These are phyloP conservation scores for Blastomyces percursus DNA, from an alignment of 2,329 filamentous ascomycete species.

Conservation along the genomic window DNA sequence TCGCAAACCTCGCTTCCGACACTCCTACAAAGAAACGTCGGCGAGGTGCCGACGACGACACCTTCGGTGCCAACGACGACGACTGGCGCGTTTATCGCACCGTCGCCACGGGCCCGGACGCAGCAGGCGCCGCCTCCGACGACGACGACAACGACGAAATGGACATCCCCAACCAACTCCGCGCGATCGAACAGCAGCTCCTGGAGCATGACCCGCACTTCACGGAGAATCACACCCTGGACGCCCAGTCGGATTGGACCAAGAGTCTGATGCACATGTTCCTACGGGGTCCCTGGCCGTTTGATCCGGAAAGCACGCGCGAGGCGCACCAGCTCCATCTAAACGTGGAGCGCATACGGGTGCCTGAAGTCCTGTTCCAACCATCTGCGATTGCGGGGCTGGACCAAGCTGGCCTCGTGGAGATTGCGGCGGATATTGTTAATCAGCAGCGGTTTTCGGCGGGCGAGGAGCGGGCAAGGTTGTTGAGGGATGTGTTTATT, in stretches of 20 bases:
- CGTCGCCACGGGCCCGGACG: conserved; percentile 58
- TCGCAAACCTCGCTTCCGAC: conserved; percentile 90
- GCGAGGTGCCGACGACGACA: conserved; percentile 73
- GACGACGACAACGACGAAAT: conserved; percentile 71
- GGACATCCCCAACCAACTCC: conserved; percentile 63
- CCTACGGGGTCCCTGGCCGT: conserved; percentile 74
- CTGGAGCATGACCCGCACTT: conserved; percentile 80
- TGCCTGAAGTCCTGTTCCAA: conserved; percentile 87
- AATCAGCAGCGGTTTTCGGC: conserved; percentile 67
- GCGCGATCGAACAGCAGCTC: conserved; percentile 70
- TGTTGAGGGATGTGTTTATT: conserved; percentile 79
- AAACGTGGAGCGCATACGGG: conserved; percentile 90
- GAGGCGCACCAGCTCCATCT: conserved; percentile 84
- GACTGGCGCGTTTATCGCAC: conserved; percentile 97
- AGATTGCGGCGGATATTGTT: conserved; percentile 83
- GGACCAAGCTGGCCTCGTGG: conserved; percentile 85
- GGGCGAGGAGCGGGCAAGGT: conserved; percentile 49
- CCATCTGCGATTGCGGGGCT: conserved; percentile 73
- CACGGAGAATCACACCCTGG: conserved; percentile 81
- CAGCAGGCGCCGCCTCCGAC: conserved; percentile 57
- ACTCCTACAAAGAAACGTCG: conserved; percentile 72
- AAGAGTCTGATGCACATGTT: conserved; percentile 87
- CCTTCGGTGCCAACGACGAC: conserved; percentile 92
- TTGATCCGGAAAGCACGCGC: conserved; percentile 65
- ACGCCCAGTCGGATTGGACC: conserved; percentile 90